Evolutionary conservation across 495 filamentous ascomycete species (phyloP), one percentile per base, ranked within the genome.

Genomic region (Geopyxis carbonaria): DNA sequence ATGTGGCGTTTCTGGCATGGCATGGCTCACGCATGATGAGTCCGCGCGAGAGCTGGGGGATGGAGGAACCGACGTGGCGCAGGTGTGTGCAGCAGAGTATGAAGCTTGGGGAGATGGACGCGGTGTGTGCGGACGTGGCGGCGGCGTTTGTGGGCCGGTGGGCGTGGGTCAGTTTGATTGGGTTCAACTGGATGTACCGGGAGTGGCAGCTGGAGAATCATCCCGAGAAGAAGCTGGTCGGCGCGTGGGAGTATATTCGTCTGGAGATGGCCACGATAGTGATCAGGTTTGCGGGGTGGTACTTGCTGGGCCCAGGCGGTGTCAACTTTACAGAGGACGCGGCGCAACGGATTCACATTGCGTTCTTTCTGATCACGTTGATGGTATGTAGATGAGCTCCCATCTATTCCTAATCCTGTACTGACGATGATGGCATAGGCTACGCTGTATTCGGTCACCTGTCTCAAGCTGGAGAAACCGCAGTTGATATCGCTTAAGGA

Each of bases 401-500:
- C 13, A 9, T 5, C 22, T 7, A 20, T 13, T 36, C 22, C 32
- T 35, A 20, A 47, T 34, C 9, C 21, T 18, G 25, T 40, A 13
- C 6, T n/a, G n/a, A n/a, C n/a, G n/a, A n/a, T n/a, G n/a, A n/a
- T n/a, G n/a, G n/a, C n/a, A n/a, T n/a, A 52, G 49, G 34, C 33
- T 9, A 47, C 46, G 11, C 20, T 53, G 2, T 32, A 36, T 35
- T 53, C 50, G 9, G 38, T 52, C 16, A 47, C 50, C 32, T 52
- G 35, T 18, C 40, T 53, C 10, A 53, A 53, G 27, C 45, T 53
- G 5, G 50, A 53, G 33, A 40, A 53, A 22, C 44, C 50, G 0
- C 50, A 48, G 14, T 11, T 40, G 15, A 47, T 53, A 35, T 53
- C 50, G 22, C 50, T 53, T 15, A 48, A 48, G 14, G 50, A 53